These are phyloP conservation scores for Nannizziopsis arthrosporioides DNA, from an alignment of 2,329 filamentous ascomycete species.

Conservation along the genomic window DNA sequence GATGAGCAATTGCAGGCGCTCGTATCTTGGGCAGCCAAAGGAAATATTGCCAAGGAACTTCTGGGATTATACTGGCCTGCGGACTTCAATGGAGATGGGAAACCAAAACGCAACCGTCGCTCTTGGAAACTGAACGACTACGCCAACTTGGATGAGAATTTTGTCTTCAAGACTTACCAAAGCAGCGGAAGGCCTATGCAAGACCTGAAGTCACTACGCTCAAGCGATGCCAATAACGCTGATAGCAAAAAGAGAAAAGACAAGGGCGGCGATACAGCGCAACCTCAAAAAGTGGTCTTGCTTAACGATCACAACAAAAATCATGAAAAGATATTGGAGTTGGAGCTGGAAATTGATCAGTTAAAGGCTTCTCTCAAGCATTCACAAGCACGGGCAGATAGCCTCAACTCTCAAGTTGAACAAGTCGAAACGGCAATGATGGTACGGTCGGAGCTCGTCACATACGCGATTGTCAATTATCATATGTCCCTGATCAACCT, in stretches of 20 bases:
- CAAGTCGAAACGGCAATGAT: slow-evolving; percentile 12
- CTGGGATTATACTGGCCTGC: slow-evolving; percentile 13
- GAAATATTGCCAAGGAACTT: slow-evolving; percentile 11
- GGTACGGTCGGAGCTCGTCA: slow-evolving; percentile 11
- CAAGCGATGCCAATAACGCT: not conserved
- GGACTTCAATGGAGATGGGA: slow-evolving; percentile 13
- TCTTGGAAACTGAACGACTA: slow-evolving; percentile 10
- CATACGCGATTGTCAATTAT: slow-evolving; percentile 13
- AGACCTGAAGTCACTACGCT: not conserved
- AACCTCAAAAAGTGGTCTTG: slow-evolving; percentile 9
- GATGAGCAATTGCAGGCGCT: slow-evolving; percentile 8
- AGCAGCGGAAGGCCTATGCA: slow-evolving; percentile 12
- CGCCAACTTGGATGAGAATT: not conserved
- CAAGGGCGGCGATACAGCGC: not conserved
- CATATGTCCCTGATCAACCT: slow-evolving; percentile 11
- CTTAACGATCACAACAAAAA: slow-evolving; percentile 8
- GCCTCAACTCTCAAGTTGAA: slow-evolving; percentile 10
- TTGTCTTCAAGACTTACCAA: slow-evolving; percentile 8
- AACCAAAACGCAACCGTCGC: slow-evolving; percentile 11
- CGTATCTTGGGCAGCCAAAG: slow-evolving; percentile 6
- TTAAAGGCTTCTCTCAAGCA: slow-evolving; percentile 10
- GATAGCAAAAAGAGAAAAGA: slow-evolving; percentile 6
- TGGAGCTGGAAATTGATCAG: slow-evolving; percentile 11
- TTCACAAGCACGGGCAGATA: slow-evolving; percentile 10
- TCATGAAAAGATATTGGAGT: slow-evolving; percentile 11